phyloP scores from a whole-genome alignment of 2,329 filamentous ascomycete genomes.

The Phoma sp. region DNA sequence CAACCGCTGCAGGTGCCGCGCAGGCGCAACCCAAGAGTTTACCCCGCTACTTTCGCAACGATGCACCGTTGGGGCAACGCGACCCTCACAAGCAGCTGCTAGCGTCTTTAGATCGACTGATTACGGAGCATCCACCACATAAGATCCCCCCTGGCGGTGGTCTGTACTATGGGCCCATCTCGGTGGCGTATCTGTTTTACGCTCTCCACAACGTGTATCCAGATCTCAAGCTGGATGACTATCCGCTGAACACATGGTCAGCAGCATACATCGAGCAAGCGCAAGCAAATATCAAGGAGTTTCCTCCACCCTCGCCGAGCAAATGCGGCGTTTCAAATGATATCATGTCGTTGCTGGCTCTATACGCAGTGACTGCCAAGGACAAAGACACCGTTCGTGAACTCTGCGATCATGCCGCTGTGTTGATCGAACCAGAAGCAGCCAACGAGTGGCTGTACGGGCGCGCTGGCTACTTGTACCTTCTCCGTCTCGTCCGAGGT shows the following conservation, averaged over 20 bases:
- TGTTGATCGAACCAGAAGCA: constrained; percentile 55
- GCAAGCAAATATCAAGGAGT: constrained; percentile 57
- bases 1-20: constrained; percentile 20
- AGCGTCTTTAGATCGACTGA: constrained; percentile 56
- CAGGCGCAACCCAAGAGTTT: constrained; percentile 33
- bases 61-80: constrained; percentile 44
- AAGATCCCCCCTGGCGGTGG: constrained; percentile 54
- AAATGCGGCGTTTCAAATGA: constrained; percentile 59
- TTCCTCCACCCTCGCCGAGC: constrained; percentile 52
- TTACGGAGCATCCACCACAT: constrained; percentile 55
- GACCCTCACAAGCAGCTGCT: constrained; percentile 59
- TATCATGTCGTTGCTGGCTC: constrained; percentile 57
- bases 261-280: constrained; percentile 58
- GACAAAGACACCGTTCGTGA: constrained; percentile 57
- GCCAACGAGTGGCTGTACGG: constrained; percentile 71
- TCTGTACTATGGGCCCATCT: constrained; percentile 58
- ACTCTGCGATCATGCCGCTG: constrained; percentile 57
- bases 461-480: constrained; percentile 70
- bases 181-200: constrained; percentile 58
- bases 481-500: constrained; percentile 67
- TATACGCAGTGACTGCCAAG: constrained; percentile 57
- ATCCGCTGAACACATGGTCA: constrained; percentile 56
- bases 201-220: constrained; percentile 57
- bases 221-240: constrained; percentile 54
- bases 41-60: constrained; percentile 52